A percentile compares a stretch with the other conserved stretches of the same genome.
phyloP scores from a whole-genome alignment of 495 filamentous ascomycete genomes.

The Talaromyces wortmannii region DNA sequence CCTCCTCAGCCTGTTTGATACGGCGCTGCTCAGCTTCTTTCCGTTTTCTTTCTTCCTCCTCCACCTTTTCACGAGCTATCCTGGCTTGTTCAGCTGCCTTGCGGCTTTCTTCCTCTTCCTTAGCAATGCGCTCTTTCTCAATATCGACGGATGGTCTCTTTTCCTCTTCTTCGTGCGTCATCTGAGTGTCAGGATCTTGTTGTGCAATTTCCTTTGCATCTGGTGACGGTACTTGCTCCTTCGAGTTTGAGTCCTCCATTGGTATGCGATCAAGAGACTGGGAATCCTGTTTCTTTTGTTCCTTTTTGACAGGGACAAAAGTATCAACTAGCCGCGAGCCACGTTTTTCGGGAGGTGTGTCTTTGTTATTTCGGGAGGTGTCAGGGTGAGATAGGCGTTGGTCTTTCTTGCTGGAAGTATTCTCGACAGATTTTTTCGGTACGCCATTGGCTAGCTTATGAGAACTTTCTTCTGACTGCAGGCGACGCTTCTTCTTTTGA shows the following conservation, averaged over 20 bases:
- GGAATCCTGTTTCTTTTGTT: constrained; percentile 19
- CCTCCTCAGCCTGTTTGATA: constrained; percentile 48
- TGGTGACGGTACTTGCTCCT: constrained; percentile 8
- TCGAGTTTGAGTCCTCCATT: constrained; percentile 13
- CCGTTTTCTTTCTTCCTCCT: constrained; percentile 45
- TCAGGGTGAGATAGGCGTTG: constrained; percentile 12
- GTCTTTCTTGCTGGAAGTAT: constrained; percentile 16
- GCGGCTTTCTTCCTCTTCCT: constrained; percentile 36
- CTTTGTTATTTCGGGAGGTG: constrained; percentile 6
- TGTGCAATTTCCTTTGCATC: constrained; percentile 26
- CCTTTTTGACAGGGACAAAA: constrained; percentile 20
- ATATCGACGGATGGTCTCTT: constrained; percentile 34
- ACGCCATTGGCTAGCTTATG: constrained; percentile 23
- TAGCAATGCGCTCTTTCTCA: constrained; percentile 33
- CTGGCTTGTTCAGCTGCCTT: constrained; percentile 32
- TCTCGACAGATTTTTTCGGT: constrained; percentile 23
- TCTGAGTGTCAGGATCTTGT: constrained; percentile 32
- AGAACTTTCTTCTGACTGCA: constrained; percentile 35
- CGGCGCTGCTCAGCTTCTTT: constrained; percentile 46
- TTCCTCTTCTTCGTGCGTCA: constrained; percentile 30
- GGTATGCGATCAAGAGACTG: constrained; percentile 24
- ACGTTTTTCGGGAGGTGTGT: constrained; percentile 1
- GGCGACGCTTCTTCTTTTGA: constrained; percentile 43
- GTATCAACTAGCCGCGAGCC: constrained; percentile 2
- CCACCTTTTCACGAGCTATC: constrained; percentile 38